Percentiles rank a stretch among this genome's conserved stretches.
Conservation (phyloP, 2,329 filamentous ascomycete species). For the Onygenales sp. region DNA sequence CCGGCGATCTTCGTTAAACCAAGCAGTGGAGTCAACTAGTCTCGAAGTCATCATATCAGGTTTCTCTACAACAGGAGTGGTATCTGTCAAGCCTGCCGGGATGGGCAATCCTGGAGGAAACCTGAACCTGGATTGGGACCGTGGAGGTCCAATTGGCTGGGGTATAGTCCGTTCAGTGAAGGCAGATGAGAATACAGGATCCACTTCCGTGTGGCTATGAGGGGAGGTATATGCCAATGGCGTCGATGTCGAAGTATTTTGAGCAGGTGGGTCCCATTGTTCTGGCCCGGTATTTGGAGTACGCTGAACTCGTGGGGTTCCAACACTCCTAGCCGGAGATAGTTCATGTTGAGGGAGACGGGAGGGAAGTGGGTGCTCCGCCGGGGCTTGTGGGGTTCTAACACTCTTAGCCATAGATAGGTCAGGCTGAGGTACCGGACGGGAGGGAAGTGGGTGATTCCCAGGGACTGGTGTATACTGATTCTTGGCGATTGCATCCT, state of each 20-base stretch:
- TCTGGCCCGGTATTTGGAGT: background rate
- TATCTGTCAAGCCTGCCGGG: background rate
- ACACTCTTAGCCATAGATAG: no score
- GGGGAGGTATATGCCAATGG: background rate
- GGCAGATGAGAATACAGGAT: background rate
- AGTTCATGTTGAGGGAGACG: background rate
- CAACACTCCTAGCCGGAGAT: background rate
- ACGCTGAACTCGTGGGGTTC: background rate
- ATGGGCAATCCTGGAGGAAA: constrained; percentile 6
- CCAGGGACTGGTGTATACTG: no score
- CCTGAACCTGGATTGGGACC: background rate
- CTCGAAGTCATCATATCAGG: background rate
- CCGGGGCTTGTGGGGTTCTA: no score
- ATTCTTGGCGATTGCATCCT: no score
- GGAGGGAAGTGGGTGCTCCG: background rate
- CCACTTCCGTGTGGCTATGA: background rate
- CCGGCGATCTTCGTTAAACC: constrained; percentile 8
- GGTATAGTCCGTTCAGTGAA: background rate
- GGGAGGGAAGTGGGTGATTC: no score
- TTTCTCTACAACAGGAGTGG: background rate
- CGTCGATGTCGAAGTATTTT: background rate
- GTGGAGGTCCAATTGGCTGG: background rate
- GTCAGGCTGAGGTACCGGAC: no score
- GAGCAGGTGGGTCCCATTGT: background rate
- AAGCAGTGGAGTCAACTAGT: constrained; percentile 7